These are phyloP conservation scores for Lentinula sp. DNA, from an alignment of 768 basidiomycete genomes.

Conservation along the genomic window DNA sequence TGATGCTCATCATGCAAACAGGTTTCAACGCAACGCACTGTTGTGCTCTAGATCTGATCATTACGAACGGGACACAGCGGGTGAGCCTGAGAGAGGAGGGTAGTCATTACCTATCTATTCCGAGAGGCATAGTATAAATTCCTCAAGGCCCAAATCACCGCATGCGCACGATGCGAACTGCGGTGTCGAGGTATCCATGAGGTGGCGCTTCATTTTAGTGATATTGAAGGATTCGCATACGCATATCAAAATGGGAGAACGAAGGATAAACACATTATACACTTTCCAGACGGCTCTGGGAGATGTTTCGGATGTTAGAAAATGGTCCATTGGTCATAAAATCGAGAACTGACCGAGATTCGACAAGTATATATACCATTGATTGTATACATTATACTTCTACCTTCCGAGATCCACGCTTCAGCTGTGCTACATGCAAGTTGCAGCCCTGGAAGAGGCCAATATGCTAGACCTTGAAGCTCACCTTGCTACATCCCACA, in stretches of 20 bases:
- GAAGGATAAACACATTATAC: background rate
- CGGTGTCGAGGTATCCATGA: background rate
- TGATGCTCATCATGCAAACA: background rate
- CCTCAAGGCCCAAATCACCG: background rate
- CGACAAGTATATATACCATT: background rate
- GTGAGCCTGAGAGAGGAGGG: background rate
- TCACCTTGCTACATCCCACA: too few relatives aligned
- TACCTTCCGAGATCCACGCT: too few relatives aligned
- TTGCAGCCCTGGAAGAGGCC: too few relatives aligned
- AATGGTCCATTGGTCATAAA: background rate
- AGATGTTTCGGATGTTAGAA: background rate
- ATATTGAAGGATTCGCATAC: too few relatives aligned
- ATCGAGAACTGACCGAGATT: background rate
- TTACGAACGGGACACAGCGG: background rate
- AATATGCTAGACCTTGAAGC: too few relatives aligned
- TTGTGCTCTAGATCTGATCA: background rate
- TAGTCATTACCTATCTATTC: background rate
- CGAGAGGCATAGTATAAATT: background rate
- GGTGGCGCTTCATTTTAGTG: background rate
- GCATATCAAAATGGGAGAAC: background rate
- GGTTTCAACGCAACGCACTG: background rate
- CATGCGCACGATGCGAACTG: background rate
- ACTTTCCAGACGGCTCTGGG: background rate
- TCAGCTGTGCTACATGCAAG: too few relatives aligned
- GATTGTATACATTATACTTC: too few relatives aligned